Conservation (phyloP, 129 eudicot species). For the Heracleum sosnowskyi region DNA sequence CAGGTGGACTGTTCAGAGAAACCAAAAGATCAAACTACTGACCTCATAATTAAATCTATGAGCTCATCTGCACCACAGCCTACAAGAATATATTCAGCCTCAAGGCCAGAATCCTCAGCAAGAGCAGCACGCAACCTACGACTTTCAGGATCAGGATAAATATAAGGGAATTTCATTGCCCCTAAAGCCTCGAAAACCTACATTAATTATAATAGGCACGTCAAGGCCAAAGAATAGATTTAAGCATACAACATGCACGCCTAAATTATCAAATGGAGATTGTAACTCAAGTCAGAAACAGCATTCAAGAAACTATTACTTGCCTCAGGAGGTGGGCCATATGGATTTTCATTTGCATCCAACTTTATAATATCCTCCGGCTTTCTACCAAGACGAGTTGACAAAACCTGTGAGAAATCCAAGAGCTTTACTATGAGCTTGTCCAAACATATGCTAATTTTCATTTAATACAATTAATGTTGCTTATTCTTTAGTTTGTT, state of each 20-base stretch:
- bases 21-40: conserved; percentile 13
- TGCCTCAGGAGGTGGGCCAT: conserved; percentile 99
- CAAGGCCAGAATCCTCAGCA: conserved; percentile 91
- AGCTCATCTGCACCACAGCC: conserved; percentile 99
- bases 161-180: conserved; percentile 72
- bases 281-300: background rate
- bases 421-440: background rate
- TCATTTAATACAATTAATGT: background rate
- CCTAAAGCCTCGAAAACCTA: conserved; percentile 96
- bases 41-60: conserved; percentile 98
- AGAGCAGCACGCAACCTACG: conserved; percentile 92
- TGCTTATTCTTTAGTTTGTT: background rate
- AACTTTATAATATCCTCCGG: conserved; percentile 91
- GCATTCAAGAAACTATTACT: background rate
- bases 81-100: conserved; percentile 75
- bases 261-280: background rate
- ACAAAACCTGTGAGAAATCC: conserved; percentile 56
- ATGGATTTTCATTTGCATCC: conserved; percentile 98
- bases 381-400: conserved; percentile 95
- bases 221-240: background rate
- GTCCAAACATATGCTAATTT: background rate
- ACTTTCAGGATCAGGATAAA: conserved; percentile 97
- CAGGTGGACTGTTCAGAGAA: background rate
- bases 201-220: conserved; percentile 5
- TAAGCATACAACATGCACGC: background rate